Evolutionary conservation across 169 alveolate species (phyloP).

Genomic region (Theileria parva): DNA sequence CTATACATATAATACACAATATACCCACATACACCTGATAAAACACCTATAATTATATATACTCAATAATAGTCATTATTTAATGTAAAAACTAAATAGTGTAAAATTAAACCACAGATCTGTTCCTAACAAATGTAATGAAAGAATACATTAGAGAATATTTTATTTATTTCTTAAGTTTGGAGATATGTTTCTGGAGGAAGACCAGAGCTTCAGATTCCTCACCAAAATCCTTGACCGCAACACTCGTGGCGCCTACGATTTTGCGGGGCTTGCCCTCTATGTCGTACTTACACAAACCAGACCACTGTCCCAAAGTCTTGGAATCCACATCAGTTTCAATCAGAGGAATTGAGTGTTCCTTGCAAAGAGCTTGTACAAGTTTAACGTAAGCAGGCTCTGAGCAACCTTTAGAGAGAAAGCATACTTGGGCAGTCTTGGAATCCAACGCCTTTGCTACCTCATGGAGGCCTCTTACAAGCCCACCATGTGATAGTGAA

Average conservation of each 20-base stretch:
- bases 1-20: too few relatives aligned
- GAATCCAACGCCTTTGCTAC: constrained; percentile 92
- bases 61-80: background rate
- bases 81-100: too few relatives aligned
- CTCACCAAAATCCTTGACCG: constrained; percentile 93
- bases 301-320: constrained; percentile 96
- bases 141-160: background rate
- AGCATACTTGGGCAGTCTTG: constrained; percentile 91
- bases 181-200: constrained; percentile 79
- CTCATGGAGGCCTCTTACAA: constrained; percentile 92
- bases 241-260: constrained; percentile 95
- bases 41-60: too few relatives aligned
- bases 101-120: background rate
- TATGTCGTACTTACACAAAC: constrained; percentile 92
- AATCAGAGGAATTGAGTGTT: constrained; percentile 88
- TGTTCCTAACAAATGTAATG: background rate
- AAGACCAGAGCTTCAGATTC: constrained; percentile 90
- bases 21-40: too few relatives aligned
- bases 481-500: constrained; percentile 89
- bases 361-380: constrained; percentile 88
- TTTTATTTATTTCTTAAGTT: constrained; percentile 19
- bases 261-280: constrained; percentile 92
- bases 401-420: constrained; percentile 90
- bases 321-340: constrained; percentile 89
- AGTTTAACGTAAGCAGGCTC: constrained; percentile 93